phyloP scores from a whole-genome alignment of 805 yeast species.

The Maudiozyma serrabonitensis region DNA sequence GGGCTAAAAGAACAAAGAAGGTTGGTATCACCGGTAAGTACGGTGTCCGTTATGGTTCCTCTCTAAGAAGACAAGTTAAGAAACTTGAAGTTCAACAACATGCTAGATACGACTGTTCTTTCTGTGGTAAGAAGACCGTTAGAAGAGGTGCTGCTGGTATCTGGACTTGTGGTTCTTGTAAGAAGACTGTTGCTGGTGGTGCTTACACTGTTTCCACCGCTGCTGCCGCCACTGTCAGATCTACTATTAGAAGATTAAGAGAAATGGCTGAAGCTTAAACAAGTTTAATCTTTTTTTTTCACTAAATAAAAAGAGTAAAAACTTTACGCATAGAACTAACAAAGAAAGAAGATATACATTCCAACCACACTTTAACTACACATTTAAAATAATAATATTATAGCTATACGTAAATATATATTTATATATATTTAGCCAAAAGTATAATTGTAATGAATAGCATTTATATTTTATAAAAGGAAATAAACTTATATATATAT shows the following conservation, averaged over 20 bases:
- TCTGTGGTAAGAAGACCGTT: constrained; percentile 99
- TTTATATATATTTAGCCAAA: no score
- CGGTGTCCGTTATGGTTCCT: constrained; percentile 99
- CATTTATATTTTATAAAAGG: no score
- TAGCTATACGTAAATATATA: neutral
- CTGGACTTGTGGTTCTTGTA: constrained; percentile 95
- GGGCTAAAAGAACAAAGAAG: constrained; percentile 99
- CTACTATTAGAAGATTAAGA: constrained; percentile 99
- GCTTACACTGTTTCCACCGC: constrained; percentile 99
- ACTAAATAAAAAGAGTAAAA: no score
- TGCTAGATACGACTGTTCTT: constrained; percentile 96
- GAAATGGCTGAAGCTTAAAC: constrained; percentile 97
- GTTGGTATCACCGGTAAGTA: constrained; percentile 99
- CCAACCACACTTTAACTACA: neutral
- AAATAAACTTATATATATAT: no score
- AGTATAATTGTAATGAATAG: no score
- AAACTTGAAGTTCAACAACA: constrained; percentile 98
- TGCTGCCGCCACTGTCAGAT: constrained; percentile 99
- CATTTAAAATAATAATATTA: neutral
- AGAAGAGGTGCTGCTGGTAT: constrained; percentile 97
- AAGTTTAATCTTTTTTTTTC: neutral
- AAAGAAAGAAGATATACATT: neutral
- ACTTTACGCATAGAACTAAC: no score
- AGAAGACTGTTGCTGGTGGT: constrained; percentile 98
- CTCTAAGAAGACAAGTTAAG: constrained; percentile 99